Base-by-base conservation (phyloP, 352 stramenopile species). In the Plasmopara viticola region DNA sequence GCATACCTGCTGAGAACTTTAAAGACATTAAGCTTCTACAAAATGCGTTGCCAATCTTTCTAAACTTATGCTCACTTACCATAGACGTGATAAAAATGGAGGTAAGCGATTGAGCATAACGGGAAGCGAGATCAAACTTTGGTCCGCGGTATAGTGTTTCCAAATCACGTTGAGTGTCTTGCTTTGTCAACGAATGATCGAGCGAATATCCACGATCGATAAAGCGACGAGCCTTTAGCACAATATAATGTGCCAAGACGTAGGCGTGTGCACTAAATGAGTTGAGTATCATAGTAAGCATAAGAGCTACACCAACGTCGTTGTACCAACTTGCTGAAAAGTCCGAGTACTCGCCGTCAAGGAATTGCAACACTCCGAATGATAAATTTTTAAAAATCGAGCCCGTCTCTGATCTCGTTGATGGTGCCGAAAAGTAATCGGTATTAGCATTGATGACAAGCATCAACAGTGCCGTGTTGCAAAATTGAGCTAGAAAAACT, bases 201-300 rank as follows among this genome's bases (percentile, higher is more conserved):
- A 82, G 82, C 14, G 78, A 64, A 51, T 68, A 84, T 2, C 78
- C 58, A 25, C 82, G 79, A 45, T 93, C 82, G 14, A 62, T 48
- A 28, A 73, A 86, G 9, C 79, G 78, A 15, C 72, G 60, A 14
- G 64, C 55, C 43, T 87, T 72, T 29, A 85, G 58, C 13, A 60
- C 30, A 1, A 85, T 9, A 56, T 84, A 93, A 40, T 72, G 69
- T 33, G 78, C 53, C 12, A 93, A 45, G 13, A 82, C 66, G 54
- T 74, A 85, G 4, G 76, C 51, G 50, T 93, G 82, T 0, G 72
- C 78, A 51, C 70, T 86, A 45, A 88, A 72, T 15, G 74, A 81
- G 55, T 93, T 93, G 53, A 90, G 64, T 49, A 93, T 72, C 76
- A 89, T 88, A 29, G 82, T 90, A 43, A 93, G 74, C 64, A 90